phyloP scores from a whole-genome alignment of 169 alveolate species.

The Plasmodium cynomolgi region DNA sequence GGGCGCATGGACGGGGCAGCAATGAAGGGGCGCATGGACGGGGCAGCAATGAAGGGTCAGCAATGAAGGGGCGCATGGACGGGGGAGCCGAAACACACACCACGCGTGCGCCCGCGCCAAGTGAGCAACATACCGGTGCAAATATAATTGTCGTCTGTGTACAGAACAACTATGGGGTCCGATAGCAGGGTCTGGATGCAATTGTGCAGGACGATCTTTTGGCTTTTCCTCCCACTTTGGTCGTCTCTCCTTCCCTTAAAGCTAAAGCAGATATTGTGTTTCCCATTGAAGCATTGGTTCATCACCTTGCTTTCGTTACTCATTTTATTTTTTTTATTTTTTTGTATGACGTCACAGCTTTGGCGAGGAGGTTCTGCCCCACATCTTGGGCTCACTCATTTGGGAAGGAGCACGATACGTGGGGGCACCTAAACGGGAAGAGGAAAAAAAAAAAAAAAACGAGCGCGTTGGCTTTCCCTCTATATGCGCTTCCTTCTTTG shows the following conservation, averaged over 20 bases:
- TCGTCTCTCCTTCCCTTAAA: neutral
- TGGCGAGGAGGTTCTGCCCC: neutral
- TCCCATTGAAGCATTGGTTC: conserved; percentile 53
- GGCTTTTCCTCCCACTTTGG: conserved; percentile 25
- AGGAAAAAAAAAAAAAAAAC: too few relatives aligned
- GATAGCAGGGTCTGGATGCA: conserved; percentile 72
- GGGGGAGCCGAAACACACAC: neutral
- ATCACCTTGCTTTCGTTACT: conserved; percentile 31
- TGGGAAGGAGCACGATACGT: neutral
- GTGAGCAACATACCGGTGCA: conserved; percentile 45
- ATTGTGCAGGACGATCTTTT: conserved; percentile 35
- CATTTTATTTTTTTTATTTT: conserved; percentile 35
- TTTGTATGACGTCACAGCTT: neutral
- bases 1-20: neutral
- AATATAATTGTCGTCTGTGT: conserved; percentile 64
- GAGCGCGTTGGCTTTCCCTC: neutral
- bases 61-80: neutral
- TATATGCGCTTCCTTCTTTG: neutral
- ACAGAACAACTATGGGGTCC: conserved; percentile 74
- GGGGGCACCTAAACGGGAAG: neutral
- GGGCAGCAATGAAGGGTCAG: neutral
- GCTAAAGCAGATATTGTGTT: conserved; percentile 16
- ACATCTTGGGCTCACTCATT: neutral
- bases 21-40: neutral
- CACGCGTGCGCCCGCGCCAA: neutral